These are phyloP conservation scores for Acer saccharum DNA, from an alignment of 345 rosid species.

Conservation along the genomic window DNA sequence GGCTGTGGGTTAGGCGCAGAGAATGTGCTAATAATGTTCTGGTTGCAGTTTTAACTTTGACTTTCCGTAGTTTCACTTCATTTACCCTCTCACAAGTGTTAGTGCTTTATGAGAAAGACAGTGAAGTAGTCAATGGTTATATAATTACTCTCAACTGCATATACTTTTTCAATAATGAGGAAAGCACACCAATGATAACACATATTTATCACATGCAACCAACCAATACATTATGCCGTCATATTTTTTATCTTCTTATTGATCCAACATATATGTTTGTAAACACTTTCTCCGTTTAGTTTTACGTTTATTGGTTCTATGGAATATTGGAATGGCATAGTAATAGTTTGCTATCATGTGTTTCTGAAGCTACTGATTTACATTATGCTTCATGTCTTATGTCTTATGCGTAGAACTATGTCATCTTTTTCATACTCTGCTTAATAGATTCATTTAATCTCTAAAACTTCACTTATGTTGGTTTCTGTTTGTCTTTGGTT, in stretches of 20 bases:
- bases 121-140: neutral
- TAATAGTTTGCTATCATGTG: neutral
- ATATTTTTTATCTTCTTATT: neutral
- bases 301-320: neutral
- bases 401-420: neutral
- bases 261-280: neutral
- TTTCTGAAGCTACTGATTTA: neutral
- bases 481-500: conserved; percentile 26
- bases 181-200: neutral
- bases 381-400: neutral
- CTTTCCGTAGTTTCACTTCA: neutral
- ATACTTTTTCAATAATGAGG: neutral
- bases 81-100: neutral
- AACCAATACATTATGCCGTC: neutral
- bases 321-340: neutral
- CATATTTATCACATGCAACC: neutral
- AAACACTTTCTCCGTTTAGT: neutral
- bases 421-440: neutral
- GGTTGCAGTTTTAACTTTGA: neutral
- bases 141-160: neutral
- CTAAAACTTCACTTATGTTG: neutral
- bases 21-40: neutral
- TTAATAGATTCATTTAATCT: neutral
- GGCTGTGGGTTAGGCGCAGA: neutral
- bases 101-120: neutral